Evolutionary conservation across 768 basidiomycete species (phyloP).

Genomic region (Punctularia strigosozonata): DNA sequence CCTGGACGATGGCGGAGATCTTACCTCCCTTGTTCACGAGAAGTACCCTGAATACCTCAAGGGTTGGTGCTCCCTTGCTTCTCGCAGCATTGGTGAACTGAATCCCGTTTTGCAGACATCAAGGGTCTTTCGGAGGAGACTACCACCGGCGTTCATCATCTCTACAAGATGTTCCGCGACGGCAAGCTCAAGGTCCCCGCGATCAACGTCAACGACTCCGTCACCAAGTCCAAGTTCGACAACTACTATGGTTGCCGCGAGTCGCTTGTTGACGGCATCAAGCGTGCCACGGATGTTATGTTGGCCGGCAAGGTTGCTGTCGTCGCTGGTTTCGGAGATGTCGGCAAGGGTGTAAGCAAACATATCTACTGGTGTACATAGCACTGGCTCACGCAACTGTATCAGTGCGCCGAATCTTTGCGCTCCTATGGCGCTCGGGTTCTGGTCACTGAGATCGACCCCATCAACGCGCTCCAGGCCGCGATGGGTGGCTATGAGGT

Average conservation of each 20-base stretch:
- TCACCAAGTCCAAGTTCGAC: slow-evolving; percentile 99
- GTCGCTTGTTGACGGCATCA: slow-evolving; percentile 99
- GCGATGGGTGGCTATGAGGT: slow-evolving; percentile 99
- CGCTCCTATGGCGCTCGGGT: slow-evolving; percentile 97
- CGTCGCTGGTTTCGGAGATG: slow-evolving; percentile 97
- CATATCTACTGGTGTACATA: too few relatives aligned
- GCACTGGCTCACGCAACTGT: neutral
- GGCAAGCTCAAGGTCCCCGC: slow-evolving; percentile 95
- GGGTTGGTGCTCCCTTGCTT: slow-evolving; percentile 28
- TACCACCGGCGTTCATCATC: slow-evolving; percentile 98
- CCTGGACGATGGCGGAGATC: slow-evolving; percentile 96
- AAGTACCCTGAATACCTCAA: slow-evolving; percentile 87
- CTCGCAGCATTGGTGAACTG: slow-evolving; percentile 2
- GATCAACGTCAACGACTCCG: slow-evolving; percentile 99
- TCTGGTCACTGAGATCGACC: slow-evolving; percentile 95
- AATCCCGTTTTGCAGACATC: slow-evolving; percentile 40
- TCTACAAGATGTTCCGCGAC: slow-evolving; percentile 96
- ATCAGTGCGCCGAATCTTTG: slow-evolving; percentile 93
- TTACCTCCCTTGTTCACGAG: slow-evolving; percentile 90
- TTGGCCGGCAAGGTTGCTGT: slow-evolving; percentile 98
- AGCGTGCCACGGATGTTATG: slow-evolving; percentile 99
- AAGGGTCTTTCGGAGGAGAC: slow-evolving; percentile 97
- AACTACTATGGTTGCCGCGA: slow-evolving; percentile 99
- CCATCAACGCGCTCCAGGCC: slow-evolving; percentile 99
- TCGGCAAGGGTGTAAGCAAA: slow-evolving; percentile 89